Percentiles rank a stretch among this genome's conserved stretches.
phyloP scores from a whole-genome alignment of 129 eudicot genomes.

The Tagetes patula region DNA sequence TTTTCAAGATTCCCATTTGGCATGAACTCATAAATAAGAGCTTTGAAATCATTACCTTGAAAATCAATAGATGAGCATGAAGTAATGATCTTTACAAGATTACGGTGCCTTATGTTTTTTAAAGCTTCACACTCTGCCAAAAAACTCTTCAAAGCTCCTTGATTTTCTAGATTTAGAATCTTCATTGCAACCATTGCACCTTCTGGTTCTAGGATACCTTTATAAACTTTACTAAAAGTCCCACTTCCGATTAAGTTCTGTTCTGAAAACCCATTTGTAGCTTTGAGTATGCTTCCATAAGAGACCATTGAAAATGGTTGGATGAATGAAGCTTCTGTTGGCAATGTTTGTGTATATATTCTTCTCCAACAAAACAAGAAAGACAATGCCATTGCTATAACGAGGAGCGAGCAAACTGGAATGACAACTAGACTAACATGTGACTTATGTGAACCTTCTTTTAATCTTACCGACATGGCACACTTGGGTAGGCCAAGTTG shows the following conservation, averaged over 20 bases:
- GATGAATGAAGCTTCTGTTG: neutral
- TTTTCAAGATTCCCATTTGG: conserved; percentile 44
- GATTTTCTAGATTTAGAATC: conserved; percentile 34
- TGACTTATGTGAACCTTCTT: conserved; percentile 15
- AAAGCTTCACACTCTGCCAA: conserved; percentile 41
- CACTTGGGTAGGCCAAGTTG: conserved; percentile 32
- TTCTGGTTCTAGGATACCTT: conserved; percentile 31
- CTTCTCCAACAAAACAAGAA: conserved; percentile 24
- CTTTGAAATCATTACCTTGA: conserved; percentile 45
- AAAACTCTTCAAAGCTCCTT: conserved; percentile 41
- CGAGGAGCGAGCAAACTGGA: conserved; percentile 18
- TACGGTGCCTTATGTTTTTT: conserved; percentile 38
- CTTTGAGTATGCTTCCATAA: conserved; percentile 37
- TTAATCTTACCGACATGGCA: conserved; percentile 24
- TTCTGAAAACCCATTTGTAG: conserved; percentile 34
- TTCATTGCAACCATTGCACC: conserved; percentile 34
- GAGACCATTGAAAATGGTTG: conserved; percentile 34
- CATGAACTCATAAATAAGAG: conserved; percentile 27
- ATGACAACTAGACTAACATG: conserved; percentile 25
- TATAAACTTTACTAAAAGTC: conserved; percentile 36
- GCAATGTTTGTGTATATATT: conserved; percentile 16
- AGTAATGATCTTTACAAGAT: conserved; percentile 39
- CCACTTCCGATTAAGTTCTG: conserved; percentile 37
- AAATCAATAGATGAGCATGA: conserved; percentile 41
- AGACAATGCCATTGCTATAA: conserved; percentile 16